Evolutionary conservation across 2,329 filamentous ascomycete genomes (phyloP), one percentile per base, ranked within the genome.

Genomic region (Pseudocercospora fijiensis): DNA sequence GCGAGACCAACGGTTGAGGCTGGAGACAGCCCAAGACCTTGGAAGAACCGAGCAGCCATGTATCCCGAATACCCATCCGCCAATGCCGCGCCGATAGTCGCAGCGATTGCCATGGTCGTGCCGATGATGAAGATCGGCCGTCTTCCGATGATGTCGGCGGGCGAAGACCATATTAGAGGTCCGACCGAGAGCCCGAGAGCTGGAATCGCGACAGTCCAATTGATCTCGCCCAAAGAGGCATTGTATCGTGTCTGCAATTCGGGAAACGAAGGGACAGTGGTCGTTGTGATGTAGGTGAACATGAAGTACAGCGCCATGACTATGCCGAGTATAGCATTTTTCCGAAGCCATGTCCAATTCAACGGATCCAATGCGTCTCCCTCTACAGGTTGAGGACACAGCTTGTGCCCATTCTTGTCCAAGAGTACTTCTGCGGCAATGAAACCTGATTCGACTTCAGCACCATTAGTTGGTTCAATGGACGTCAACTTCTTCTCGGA

Each of bases 221-320:
- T 67, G 58, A 65, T 65, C 47, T 67, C 63, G 26, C 65, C 65
- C 20, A 65, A 59, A 1, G 65, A 59, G 4, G 63, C 65, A 56
- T 58, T 41, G 58, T 56, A 67, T 52, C 64, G 65, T 4, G 57
- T 61, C 20, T 67, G 65, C 7, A 67, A 45, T 28, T 59, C 63
- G 28, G 63, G 63, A 20, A 67, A 67, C 5, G 65, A 57, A 13
- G 65, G 65, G 3, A 67, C 65, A 8, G 65, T 67, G 6, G 63
- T 67, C 18, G 65, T 67, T n/a, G 65, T 67, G 24, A 67, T 58
- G 52, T 65, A 67, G 1, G 65, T 67, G 65, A 67, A 67, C 61
- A 67, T 64, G 56, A 67, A 67, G 45, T 67, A 67, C 37, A 57
- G n/a, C 10, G 18, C 51, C 28, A 58, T 24, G n/a, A 63, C 30